These are phyloP conservation scores for Gymnopus androsaceus DNA, from an alignment of 1,284 basidiomycete genomes.

Conservation along the genomic window DNA sequence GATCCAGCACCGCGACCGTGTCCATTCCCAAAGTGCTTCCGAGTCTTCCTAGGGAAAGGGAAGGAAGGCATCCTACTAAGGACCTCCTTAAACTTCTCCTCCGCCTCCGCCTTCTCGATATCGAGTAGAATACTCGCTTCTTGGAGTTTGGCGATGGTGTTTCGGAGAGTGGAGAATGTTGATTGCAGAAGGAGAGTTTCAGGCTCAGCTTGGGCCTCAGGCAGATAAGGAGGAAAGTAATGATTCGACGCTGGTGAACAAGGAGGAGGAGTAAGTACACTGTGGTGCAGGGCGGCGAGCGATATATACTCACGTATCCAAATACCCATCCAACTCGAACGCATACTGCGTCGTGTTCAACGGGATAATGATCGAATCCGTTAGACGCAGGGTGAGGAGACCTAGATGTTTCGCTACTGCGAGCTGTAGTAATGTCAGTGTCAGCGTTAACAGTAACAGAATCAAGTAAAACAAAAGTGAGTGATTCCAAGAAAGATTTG, in stretches of 20 bases:
- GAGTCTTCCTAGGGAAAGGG: slow-evolving; percentile 4
- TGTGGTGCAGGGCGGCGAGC: background rate
- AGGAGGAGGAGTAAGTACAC: slow-evolving; percentile 8
- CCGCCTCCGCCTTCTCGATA: slow-evolving; percentile 48
- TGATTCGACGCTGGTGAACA: slow-evolving; percentile 45
- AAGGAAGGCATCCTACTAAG: slow-evolving; percentile 23
- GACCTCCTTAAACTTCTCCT: slow-evolving; percentile 42
- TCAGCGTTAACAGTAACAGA: background rate
- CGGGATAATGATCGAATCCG: slow-evolving; percentile 63
- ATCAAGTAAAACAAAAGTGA: slow-evolving; percentile 5
- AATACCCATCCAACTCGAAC: slow-evolving; percentile 61
- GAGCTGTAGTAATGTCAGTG: slow-evolving; percentile 18
- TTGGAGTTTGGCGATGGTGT: slow-evolving; percentile 53
- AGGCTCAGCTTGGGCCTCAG: no score
- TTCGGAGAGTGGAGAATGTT: slow-evolving; percentile 49
- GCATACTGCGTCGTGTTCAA: slow-evolving; percentile 81
- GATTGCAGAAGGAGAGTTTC: slow-evolving; percentile 28
- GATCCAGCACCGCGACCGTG: background rate
- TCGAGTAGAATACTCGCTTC: slow-evolving; percentile 58
- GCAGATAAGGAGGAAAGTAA: slow-evolving; percentile 30
- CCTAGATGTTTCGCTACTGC: slow-evolving; percentile 59
- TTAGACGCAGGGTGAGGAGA: slow-evolving; percentile 60
- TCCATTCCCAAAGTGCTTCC: no score
- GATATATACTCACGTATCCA: slow-evolving; percentile 46
- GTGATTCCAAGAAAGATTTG: no score